phyloP scores from a whole-genome alignment of 2,329 filamentous ascomycete species.

The Penicillium verrucosum region DNA sequence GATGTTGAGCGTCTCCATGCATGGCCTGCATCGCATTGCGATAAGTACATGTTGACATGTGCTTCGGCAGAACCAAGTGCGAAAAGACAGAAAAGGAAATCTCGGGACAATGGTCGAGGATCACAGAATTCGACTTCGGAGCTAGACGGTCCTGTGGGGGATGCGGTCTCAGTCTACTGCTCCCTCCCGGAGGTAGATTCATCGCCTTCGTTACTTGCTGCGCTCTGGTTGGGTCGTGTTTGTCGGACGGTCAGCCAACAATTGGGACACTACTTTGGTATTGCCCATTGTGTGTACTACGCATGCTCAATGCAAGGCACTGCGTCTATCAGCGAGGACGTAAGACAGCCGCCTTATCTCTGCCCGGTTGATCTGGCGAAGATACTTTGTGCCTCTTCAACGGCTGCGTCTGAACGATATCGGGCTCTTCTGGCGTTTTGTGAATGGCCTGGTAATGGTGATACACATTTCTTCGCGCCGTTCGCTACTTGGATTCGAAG shows the following conservation, averaged over 20 bases:
- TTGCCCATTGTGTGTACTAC: slow-evolving; percentile 59
- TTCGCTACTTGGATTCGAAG: slow-evolving; percentile 23
- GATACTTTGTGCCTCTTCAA: slow-evolving; percentile 21
- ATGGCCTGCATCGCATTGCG: slow-evolving; percentile 65
- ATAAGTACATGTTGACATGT: slow-evolving; percentile 14
- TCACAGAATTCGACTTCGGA: not conserved
- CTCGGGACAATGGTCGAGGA: not conserved
- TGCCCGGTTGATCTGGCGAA: slow-evolving; percentile 33
- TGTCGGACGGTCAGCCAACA: slow-evolving; percentile 63
- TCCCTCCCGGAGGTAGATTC: not conserved
- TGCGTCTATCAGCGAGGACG: slow-evolving; percentile 31
- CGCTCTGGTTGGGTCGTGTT: slow-evolving; percentile 57
- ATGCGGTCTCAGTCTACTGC: slow-evolving; percentile 4
- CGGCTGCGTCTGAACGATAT: slow-evolving; percentile 17
- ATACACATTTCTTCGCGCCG: slow-evolving; percentile 21
- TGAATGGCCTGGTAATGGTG: slow-evolving; percentile 5
- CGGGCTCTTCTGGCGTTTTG: slow-evolving; percentile 24
- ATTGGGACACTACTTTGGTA: slow-evolving; percentile 63
- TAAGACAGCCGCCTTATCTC: slow-evolving; percentile 33
- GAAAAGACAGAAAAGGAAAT: slow-evolving; percentile 1
- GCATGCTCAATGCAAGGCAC: slow-evolving; percentile 36
- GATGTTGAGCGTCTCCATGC: slow-evolving; percentile 52
- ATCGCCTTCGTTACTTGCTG: slow-evolving; percentile 28
- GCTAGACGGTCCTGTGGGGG: slow-evolving; percentile 1
- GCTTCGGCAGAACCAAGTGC: slow-evolving; percentile 1